A percentile compares a stretch with the other conserved stretches of the same genome.
Conservation (phyloP, 176 grass and related monocot species). For the Lolium perenne region DNA sequence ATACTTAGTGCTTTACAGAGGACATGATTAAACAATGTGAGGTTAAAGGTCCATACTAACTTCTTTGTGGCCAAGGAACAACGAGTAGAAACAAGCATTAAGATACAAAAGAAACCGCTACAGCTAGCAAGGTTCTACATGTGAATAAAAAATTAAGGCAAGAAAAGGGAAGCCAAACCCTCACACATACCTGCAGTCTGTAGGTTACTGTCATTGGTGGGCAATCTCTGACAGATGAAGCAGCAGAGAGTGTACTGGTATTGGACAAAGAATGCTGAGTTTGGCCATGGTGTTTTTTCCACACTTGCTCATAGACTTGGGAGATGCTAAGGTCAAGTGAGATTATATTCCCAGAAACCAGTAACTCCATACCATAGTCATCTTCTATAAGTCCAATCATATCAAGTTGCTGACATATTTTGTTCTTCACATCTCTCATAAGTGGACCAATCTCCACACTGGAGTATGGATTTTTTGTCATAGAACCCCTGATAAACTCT, state of each 20-base stretch:
- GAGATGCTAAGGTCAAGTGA: constrained; percentile 97
- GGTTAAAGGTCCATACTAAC: background rate
- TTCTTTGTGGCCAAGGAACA: constrained; percentile 20
- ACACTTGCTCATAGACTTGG: constrained; percentile 96
- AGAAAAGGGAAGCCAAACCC: constrained; percentile 25
- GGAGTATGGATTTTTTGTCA: constrained; percentile 95
- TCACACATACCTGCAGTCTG: constrained; percentile 78
- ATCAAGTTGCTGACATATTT: constrained; percentile 97
- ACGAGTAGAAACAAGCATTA: background rate
- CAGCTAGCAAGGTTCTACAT: background rate
- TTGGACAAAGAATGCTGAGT: constrained; percentile 64
- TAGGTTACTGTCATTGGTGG: constrained; percentile 96
- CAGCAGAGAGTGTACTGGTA: constrained; percentile 50
- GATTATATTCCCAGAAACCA: constrained; percentile 97
- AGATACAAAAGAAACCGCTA: constrained; percentile 6
- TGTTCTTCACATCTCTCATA: constrained; percentile 99
- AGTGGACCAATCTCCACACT: constrained; percentile 89
- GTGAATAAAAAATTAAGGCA: constrained; percentile 11
- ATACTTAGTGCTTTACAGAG: background rate
- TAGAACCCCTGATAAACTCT: constrained; percentile 97
- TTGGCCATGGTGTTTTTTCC: constrained; percentile 87
- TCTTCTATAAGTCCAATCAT: constrained; percentile 90
- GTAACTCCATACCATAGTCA: constrained; percentile 96
- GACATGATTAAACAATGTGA: background rate
- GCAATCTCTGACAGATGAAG: constrained; percentile 75